phyloP scores from a whole-genome alignment of 176 grass and related monocot species.

The Oryza brachyantha region DNA sequence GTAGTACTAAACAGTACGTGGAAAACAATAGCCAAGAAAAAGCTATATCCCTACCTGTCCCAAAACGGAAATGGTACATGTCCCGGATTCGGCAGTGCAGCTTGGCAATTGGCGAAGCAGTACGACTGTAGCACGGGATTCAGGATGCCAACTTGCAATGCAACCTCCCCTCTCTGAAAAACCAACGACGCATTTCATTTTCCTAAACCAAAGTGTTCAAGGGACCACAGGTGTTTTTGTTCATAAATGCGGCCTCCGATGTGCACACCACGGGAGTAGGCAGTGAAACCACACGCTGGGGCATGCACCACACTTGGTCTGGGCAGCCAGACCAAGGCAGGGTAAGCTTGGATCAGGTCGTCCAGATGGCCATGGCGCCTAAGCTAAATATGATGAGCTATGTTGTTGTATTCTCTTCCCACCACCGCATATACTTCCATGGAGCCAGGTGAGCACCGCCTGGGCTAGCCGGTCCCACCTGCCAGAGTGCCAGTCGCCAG shows the following conservation, averaged over 20 bases:
- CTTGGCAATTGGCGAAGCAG: neutral
- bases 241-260: neutral
- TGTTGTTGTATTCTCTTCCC: neutral
- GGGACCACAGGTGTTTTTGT: neutral
- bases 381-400: neutral
- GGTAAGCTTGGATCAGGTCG: neutral
- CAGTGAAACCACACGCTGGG: neutral
- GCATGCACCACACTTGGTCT: too few relatives aligned
- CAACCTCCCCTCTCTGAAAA: neutral
- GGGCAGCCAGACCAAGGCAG: neutral
- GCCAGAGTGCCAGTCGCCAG: neutral
- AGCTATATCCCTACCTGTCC: neutral
- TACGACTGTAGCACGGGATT: neutral
- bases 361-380: neutral
- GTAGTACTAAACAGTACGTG: neutral
- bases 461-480: neutral
- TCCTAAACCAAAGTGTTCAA: neutral
- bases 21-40: neutral
- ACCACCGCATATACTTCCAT: neutral
- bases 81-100: neutral
- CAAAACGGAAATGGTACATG: conserved; percentile 15
- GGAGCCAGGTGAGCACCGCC: neutral
- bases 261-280: neutral
- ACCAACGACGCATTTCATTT: neutral
- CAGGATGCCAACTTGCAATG: neutral